phyloP scores from a whole-genome alignment of 345 rosid genomes.

The Eucalyptus lansdowneana region DNA sequence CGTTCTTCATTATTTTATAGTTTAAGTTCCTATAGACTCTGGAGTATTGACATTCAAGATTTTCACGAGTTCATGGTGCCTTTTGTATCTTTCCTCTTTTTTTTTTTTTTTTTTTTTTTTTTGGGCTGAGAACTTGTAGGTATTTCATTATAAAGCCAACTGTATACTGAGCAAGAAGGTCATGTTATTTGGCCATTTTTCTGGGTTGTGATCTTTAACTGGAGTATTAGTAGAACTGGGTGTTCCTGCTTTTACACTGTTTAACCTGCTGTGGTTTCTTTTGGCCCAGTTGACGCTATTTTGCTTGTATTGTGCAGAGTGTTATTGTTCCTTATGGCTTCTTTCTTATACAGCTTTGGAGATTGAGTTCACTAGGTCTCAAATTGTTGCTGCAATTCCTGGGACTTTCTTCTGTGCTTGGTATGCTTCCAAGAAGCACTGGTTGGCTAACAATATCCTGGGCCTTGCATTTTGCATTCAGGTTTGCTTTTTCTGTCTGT shows the following conservation, averaged over 20 bases:
- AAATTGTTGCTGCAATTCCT: constrained; percentile 87
- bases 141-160: background rate
- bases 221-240: background rate
- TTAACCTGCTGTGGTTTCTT: background rate
- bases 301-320: constrained; percentile 27
- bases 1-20: background rate
- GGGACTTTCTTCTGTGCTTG: constrained; percentile 97
- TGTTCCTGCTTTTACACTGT: background rate
- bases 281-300: constrained; percentile 13
- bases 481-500: constrained; percentile 25
- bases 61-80: background rate
- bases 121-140: background rate
- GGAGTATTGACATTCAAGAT: background rate
- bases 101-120: background rate
- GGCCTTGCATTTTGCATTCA: constrained; percentile 98
- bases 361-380: constrained; percentile 92
- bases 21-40: background rate
- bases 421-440: constrained; percentile 95
- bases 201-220: background rate
- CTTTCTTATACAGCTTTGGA: constrained; percentile 75
- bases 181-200: background rate
- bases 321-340: constrained; percentile 16
- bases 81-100: background rate
- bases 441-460: constrained; percentile 93
- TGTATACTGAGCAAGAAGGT: background rate